Evolutionary conservation across 139 green algal genomes (phyloP).

Genomic region (Chlamydomonas sphaeroides): DNA sequence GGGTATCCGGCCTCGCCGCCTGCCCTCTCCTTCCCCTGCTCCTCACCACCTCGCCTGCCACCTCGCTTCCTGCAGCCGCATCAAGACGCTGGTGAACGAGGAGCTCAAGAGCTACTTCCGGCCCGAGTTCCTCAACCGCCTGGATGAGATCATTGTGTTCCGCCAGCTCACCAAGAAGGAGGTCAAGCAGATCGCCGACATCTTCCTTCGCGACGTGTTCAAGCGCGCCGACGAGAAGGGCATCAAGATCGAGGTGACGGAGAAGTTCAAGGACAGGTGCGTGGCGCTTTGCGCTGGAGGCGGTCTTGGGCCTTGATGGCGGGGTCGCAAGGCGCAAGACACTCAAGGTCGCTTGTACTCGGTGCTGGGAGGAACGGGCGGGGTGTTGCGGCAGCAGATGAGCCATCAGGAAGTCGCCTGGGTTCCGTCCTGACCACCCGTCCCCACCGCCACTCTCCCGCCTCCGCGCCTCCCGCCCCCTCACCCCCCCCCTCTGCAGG

Average conservation of each 20-base stretch:
- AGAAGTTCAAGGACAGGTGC: constrained; percentile 56
- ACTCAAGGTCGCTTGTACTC: no score
- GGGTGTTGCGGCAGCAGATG: no score
- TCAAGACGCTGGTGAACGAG: constrained; percentile 94
- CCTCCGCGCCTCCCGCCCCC: background rate
- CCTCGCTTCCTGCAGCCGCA: constrained; percentile 88
- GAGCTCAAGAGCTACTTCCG: constrained; percentile 99
- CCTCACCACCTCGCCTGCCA: background rate
- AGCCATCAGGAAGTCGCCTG: no score
- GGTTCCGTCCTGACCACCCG: no score
- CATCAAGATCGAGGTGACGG: constrained; percentile 93
- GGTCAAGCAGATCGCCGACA: constrained; percentile 98
- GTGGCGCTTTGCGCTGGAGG: no score
- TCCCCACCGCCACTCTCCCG: no score
- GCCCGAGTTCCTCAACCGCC: constrained; percentile 98
- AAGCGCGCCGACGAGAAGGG: constrained; percentile 93
- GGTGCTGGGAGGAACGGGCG: no score
- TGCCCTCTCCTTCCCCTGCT: no score
- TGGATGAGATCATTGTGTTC: constrained; percentile 99
- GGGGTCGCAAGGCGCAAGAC: no score
- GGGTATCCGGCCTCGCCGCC: no score
- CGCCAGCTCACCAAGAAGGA: constrained; percentile 97
- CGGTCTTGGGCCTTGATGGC: no score
- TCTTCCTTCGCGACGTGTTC: constrained; percentile 98
- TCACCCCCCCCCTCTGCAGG: constrained; percentile 39